Evolutionary conservation across 371 early-diverging fungal species (phyloP).

Genomic region (Mucor indicus): DNA sequence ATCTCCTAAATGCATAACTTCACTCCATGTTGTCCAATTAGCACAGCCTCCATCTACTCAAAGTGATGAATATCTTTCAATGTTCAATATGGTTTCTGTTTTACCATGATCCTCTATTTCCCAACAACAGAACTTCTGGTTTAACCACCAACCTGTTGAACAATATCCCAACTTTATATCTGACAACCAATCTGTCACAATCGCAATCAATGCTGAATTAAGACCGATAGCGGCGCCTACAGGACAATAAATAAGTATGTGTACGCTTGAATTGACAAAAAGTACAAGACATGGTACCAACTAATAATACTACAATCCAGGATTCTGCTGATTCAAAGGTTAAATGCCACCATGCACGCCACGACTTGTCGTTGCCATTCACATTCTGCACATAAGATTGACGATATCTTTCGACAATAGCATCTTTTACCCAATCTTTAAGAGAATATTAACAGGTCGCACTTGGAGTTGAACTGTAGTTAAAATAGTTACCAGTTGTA

Average conservation of each 20-base stretch:
- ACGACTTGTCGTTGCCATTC: constrained; percentile 51
- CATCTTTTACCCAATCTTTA: constrained; percentile 90
- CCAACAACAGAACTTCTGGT: constrained; percentile 96
- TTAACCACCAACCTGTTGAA: constrained; percentile 87
- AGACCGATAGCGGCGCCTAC: constrained; percentile 82
- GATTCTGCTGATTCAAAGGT: constrained; percentile 80
- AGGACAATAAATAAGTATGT: constrained; percentile 1
- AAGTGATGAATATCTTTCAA: neutral
- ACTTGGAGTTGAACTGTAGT: neutral
- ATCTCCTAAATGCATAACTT: constrained; percentile 37
- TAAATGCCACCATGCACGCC: constrained; percentile 56
- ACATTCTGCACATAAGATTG: constrained; percentile 50
- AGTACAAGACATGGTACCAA: constrained; percentile 45
- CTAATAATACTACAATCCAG: constrained; percentile 83
- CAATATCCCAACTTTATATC: constrained; percentile 89
- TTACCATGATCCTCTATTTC: constrained; percentile 59
- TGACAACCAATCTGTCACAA: constrained; percentile 82
- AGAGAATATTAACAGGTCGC: neutral
- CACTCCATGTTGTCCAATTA: constrained; percentile 58
- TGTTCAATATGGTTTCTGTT: neutral
- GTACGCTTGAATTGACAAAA: neutral
- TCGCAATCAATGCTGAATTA: constrained; percentile 85
- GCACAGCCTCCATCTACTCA: constrained; percentile 28
- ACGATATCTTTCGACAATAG: constrained; percentile 76
- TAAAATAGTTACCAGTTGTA: constrained; percentile 59